Evolutionary conservation across 2,329 filamentous ascomycete species (phyloP), one percentile per base, ranked within the genome.

Genomic region (Graphiopsis chlorocephala): DNA sequence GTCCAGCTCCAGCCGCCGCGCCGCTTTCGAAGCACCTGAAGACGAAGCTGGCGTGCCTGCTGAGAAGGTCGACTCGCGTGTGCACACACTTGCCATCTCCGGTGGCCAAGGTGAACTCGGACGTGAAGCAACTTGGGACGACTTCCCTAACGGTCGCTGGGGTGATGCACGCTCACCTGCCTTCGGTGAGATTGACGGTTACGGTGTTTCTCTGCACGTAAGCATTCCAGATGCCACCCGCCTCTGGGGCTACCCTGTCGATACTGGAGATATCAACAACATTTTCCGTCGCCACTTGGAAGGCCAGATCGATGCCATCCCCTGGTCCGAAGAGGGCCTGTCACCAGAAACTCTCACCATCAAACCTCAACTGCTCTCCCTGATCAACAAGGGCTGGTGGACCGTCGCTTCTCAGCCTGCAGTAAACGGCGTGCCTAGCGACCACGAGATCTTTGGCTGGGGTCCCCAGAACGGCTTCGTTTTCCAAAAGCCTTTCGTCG

Each of bases 401-500:
- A 97, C 93, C 2, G 89, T 99, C 4, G 95, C 95, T 4, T 96
- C 92, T 4, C 95, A 99, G 75, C 95, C 95, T 4, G 92, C 94
- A 17, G 92, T 97, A 64, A 96, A 97, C 75, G 93, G 93, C 48
- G 80, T 93, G 23, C 85, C 85, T 38, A 96, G 91, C 29, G 86
- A 85, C 56, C 87, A 99, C 75, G 79, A 85, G 3, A 86, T 91
- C 23, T 97, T 96, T 72, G 95, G 95, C 68, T 99, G 95, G 95
- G 95, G 95, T 1, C 95, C 95, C 0, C 86, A 85, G 58, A 89
- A 93, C 72, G 95, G 95, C 20, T 98, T 96, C 76, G 93, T 98
- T 56, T 99, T 97, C 82, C 95, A 99, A 75, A 99, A 98, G 69
- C 90, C 94, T 0, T 99, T 99, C 77, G 93, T 99, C 60, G 95